Conservation (phyloP, 1,284 basidiomycete species). For the Fomitopsis schrenkii region DNA sequence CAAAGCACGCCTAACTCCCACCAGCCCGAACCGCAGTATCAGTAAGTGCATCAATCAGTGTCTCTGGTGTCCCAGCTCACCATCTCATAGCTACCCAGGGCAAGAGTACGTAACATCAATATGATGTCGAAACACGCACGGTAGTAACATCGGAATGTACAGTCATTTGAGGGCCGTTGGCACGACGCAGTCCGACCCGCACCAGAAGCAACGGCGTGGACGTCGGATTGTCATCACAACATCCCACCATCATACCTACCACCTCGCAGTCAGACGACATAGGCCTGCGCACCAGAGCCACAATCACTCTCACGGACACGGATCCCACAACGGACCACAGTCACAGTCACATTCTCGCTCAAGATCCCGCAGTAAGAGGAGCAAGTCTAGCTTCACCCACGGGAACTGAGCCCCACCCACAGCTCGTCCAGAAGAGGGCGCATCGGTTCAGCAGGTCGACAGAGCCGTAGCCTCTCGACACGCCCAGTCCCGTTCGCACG, state of each 20-base stretch:
- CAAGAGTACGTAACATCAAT: not conserved
- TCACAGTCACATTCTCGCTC: constrained; percentile 4
- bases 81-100: not conserved
- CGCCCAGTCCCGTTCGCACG: constrained; percentile 2
- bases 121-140: not conserved
- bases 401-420: not conserved
- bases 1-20: not conserved
- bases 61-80: not conserved
- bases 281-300: not conserved
- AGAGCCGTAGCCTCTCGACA: constrained; percentile 3
- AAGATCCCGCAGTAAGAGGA: not conserved
- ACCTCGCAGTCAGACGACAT: not conserved
- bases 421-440: not conserved
- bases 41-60: not conserved
- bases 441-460: not conserved
- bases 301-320: constrained; percentile 9
- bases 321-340: constrained; percentile 3
- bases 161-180: not conserved
- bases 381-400: not conserved
- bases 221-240: not conserved
- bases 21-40: not conserved
- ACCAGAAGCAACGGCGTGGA: not conserved
- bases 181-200: not conserved
- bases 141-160: not conserved
- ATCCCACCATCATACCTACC: not conserved